These are phyloP conservation scores for Dissophora globulifera DNA, from an alignment of 192 early-diverging fungal species.

Conservation along the genomic window DNA sequence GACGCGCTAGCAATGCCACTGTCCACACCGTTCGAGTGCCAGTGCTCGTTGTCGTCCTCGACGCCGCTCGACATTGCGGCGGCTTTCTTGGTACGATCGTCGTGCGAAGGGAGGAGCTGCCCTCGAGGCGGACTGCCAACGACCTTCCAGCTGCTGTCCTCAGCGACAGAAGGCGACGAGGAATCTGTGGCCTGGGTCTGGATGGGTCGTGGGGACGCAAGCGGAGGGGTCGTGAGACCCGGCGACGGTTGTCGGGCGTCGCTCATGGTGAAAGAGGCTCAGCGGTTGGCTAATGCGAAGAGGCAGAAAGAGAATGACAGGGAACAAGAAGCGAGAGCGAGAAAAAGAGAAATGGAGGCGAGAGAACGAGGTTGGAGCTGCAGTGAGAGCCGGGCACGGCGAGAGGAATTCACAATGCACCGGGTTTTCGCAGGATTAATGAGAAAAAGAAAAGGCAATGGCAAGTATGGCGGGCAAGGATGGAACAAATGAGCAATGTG, in stretches of 20 bases:
- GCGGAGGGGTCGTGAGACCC: constrained; percentile 27
- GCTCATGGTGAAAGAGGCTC: constrained; percentile 6
- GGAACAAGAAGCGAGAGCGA: background rate
- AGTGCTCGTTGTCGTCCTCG: background rate
- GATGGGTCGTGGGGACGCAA: constrained; percentile 14
- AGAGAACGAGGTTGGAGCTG: too few species aligned
- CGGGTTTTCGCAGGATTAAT: too few species aligned
- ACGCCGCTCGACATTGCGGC: too few species aligned
- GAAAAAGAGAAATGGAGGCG: too few species aligned
- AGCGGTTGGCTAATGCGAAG: too few species aligned
- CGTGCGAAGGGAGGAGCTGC: constrained; percentile 55
- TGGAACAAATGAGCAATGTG: too few species aligned
- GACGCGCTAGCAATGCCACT: background rate
- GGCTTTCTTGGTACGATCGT: background rate
- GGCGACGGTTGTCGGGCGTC: constrained; percentile 2
- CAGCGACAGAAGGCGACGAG: background rate
- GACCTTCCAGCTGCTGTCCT: constrained; percentile 61
- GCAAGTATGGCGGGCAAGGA: too few species aligned
- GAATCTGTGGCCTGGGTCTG: constrained; percentile 1
- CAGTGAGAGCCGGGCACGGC: too few species aligned
- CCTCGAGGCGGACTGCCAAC: constrained; percentile 68
- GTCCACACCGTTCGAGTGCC: background rate
- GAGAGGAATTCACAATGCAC: too few species aligned
- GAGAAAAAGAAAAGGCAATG: too few species aligned
- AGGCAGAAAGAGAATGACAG: background rate